A percentile compares a stretch with the other conserved stretches of the same genome.
These are phyloP conservation scores for Scutellaria galericulata DNA, from an alignment of 257 asterid species.

Conservation along the genomic window DNA sequence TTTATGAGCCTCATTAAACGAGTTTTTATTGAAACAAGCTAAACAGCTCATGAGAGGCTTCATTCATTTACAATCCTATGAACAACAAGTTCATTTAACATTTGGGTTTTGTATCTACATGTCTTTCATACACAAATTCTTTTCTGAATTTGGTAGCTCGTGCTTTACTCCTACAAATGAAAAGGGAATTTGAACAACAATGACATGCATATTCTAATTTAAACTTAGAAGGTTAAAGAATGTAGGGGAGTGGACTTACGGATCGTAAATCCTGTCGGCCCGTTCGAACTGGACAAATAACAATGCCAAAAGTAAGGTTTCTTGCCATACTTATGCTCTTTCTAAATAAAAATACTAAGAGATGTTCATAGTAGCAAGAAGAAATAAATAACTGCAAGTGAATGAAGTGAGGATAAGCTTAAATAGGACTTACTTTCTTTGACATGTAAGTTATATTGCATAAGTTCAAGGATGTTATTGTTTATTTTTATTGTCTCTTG, in stretches of 20 bases:
- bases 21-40: too few species aligned
- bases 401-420: slow-evolving; percentile 18
- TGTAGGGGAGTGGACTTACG: slow-evolving; percentile 59
- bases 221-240: slow-evolving; percentile 11
- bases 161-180: slow-evolving; percentile 9
- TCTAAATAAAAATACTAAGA: neutral
- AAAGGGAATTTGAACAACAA: slow-evolving; percentile 7
- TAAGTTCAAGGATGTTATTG: neutral
- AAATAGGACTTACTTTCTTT: slow-evolving; percentile 1
- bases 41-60: too few species aligned
- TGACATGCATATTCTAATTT: slow-evolving; percentile 14
- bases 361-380: slow-evolving; percentile 24
- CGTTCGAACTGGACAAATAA: slow-evolving; percentile 64
- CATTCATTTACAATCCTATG: too few species aligned
- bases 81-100: slow-evolving; percentile 16
- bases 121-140: slow-evolving; percentile 11
- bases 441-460: neutral
- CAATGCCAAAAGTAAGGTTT: slow-evolving; percentile 35
- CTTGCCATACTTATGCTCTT: slow-evolving; percentile 22
- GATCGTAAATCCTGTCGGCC: slow-evolving; percentile 72
- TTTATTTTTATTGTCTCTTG: neutral
- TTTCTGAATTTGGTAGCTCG: slow-evolving; percentile 10
- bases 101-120: slow-evolving; percentile 13
- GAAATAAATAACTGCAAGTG: slow-evolving; percentile 21
- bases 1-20: too few species aligned